A percentile compares a stretch with the other conserved stretches of the same genome.
These are phyloP conservation scores for Lecanoromycetidae sp. DNA, from an alignment of 2,329 filamentous ascomycete species.

Conservation along the genomic window DNA sequence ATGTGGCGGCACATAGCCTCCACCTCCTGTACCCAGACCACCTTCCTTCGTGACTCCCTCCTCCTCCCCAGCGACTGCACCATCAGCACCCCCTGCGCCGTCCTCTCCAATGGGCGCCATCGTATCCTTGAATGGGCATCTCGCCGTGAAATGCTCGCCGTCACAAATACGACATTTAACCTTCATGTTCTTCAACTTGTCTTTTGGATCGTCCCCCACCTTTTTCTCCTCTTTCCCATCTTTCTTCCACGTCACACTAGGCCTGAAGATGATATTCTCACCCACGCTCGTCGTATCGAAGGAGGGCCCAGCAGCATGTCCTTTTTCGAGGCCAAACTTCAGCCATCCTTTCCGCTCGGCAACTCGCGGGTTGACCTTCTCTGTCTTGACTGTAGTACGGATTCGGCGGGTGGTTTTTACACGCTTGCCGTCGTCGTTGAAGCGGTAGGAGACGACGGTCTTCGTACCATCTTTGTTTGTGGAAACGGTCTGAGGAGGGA, in stretches of 20 bases:
- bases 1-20: constrained; percentile 89
- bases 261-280: constrained; percentile 97
- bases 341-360: constrained; percentile 85
- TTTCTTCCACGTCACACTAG: constrained; percentile 85
- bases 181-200: constrained; percentile 88
- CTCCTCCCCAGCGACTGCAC: constrained; percentile 34
- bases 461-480: constrained; percentile 98
- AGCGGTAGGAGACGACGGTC: constrained; percentile 78
- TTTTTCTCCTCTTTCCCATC: constrained; percentile 70
- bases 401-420: constrained; percentile 96
- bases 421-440: constrained; percentile 89
- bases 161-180: constrained; percentile 99
- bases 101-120: constrained; percentile 60
- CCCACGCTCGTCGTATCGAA: constrained; percentile 84
- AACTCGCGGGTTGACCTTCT: constrained; percentile 90
- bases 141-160: constrained; percentile 97
- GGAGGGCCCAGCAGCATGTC: constrained; percentile 70
- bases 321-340: constrained; percentile 86
- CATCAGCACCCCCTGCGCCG: constrained; percentile 24
- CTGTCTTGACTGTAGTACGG: constrained; percentile 80
- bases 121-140: constrained; percentile 99
- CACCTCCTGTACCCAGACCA: constrained; percentile 52
- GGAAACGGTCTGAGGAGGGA: constrained; percentile 78
- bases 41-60: constrained; percentile 36
- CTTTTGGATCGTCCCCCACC: constrained; percentile 54